These are phyloP conservation scores for Trifolium dubium DNA, from an alignment of 306 rosid species.

Conservation along the genomic window DNA sequence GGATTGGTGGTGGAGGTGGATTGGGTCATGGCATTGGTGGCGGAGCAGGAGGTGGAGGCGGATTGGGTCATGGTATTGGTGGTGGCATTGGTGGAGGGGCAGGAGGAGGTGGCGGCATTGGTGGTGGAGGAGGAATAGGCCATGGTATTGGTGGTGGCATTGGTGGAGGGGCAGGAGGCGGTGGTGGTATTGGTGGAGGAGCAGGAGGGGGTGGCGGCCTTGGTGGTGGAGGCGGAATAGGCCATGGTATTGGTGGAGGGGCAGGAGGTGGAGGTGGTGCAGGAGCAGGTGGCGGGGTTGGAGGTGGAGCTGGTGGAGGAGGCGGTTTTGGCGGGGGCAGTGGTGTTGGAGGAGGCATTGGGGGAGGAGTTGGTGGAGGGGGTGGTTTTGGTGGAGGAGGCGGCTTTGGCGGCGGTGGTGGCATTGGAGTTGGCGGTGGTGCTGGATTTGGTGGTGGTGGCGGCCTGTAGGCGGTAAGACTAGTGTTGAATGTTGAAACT, in stretches of 20 bases:
- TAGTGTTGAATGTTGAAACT: not conserved
- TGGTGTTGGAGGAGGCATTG: slow-evolving; percentile 20
- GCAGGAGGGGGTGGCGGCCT: slow-evolving; percentile 13
- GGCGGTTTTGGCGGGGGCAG: slow-evolving; percentile 12
- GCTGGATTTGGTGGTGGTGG: slow-evolving; percentile 30
- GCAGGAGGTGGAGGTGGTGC: slow-evolving; percentile 42
- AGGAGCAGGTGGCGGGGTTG: slow-evolving; percentile 38
- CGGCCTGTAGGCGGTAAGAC: not conserved
- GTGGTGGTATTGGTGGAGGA: not conserved
- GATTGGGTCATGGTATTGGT: not conserved
- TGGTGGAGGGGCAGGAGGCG: slow-evolving; percentile 19
- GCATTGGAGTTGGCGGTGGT: slow-evolving; percentile 35
- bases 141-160: slow-evolving; percentile 27
- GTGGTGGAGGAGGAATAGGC: slow-evolving; percentile 19
- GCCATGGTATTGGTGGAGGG: slow-evolving; percentile 15
- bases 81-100: not conserved
- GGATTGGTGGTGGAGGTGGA: slow-evolving; percentile 15
- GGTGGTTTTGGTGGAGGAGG: slow-evolving; percentile 48
- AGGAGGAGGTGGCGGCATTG: not conserved
- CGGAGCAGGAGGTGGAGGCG: slow-evolving; percentile 28
- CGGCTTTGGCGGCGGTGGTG: slow-evolving; percentile 36
- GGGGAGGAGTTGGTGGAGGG: slow-evolving; percentile 40
- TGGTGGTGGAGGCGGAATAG: not conserved
- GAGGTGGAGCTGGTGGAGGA: slow-evolving; percentile 39
- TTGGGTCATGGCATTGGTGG: slow-evolving; percentile 36